These are phyloP conservation scores for Fusarium ramigenum DNA, from an alignment of 2,329 filamentous ascomycete species.

Conservation along the genomic window DNA sequence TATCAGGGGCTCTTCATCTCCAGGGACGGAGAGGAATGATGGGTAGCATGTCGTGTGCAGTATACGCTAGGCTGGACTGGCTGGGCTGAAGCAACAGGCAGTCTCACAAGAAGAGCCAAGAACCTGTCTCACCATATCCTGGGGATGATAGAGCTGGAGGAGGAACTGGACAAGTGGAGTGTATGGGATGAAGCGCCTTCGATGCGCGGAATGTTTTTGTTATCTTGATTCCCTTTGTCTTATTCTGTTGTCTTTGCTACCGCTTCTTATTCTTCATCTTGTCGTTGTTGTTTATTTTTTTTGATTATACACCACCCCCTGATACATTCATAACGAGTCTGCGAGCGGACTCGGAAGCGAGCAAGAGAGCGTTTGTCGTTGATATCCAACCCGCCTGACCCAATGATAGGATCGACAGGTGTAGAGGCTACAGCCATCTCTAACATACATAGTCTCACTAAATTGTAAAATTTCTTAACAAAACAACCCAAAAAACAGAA, in stretches of 20 bases:
- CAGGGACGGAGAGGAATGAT: slow-evolving; percentile 17
- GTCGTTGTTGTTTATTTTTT: slow-evolving; percentile 41
- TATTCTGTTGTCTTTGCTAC: slow-evolving; percentile 39
- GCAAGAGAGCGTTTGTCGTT: slow-evolving; percentile 44
- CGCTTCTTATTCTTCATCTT: slow-evolving; percentile 29
- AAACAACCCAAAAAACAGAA: not conserved
- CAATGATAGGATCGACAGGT: slow-evolving; percentile 41
- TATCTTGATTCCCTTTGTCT: slow-evolving; percentile 46
- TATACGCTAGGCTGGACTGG: slow-evolving; percentile 23
- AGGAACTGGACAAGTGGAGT: slow-evolving; percentile 14
- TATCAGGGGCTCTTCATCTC: slow-evolving; percentile 35
- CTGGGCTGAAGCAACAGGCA: slow-evolving; percentile 20
- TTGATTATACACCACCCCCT: slow-evolving; percentile 48
- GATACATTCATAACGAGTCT: slow-evolving; percentile 47
- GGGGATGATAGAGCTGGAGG: slow-evolving; percentile 18
- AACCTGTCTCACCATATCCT: slow-evolving; percentile 6
- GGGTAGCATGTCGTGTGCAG: slow-evolving; percentile 25
- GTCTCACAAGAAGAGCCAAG: not conserved
- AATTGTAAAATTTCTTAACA: slow-evolving; percentile 44
- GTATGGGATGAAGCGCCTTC: slow-evolving; percentile 36
- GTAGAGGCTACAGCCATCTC: slow-evolving; percentile 41
- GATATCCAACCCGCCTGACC: slow-evolving; percentile 32
- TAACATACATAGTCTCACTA: slow-evolving; percentile 48
- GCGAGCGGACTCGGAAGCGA: slow-evolving; percentile 46
- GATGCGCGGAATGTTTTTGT: slow-evolving; percentile 29